phyloP scores from a whole-genome alignment of 441 rosid genomes.

The Dalechampia spathulata region DNA sequence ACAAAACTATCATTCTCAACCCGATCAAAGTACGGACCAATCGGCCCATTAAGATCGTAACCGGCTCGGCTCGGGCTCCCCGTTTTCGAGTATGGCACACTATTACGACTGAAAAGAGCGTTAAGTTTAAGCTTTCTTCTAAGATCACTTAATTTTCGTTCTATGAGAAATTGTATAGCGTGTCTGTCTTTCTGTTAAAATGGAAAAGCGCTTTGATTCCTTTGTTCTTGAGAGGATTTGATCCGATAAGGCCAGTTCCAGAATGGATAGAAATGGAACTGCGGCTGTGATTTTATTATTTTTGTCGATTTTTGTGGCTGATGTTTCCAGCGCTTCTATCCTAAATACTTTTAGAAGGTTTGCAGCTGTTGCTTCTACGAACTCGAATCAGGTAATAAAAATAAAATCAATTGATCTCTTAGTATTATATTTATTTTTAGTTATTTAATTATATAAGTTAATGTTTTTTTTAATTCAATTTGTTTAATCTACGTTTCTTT shows the following conservation, averaged over 20 bases:
- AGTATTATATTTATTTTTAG: too few relatives aligned
- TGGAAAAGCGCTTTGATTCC: not conserved
- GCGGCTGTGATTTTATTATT: constrained; percentile 12
- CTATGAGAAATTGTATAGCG: too few relatives aligned
- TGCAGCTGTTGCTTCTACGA: constrained; percentile 23
- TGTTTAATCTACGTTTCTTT: not conserved
- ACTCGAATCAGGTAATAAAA: constrained; percentile 36
- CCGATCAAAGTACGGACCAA: too few relatives aligned
- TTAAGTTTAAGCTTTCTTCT: too few relatives aligned
- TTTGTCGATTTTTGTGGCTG: constrained; percentile 28
- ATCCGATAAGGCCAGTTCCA: not conserved
- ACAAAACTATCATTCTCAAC: too few relatives aligned
- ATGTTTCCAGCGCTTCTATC: constrained; percentile 36
- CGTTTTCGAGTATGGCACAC: too few relatives aligned
- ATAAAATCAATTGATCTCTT: too few relatives aligned
- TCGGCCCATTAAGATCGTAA: too few relatives aligned
- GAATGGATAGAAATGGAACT: constrained; percentile 44
- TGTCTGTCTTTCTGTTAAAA: too few relatives aligned
- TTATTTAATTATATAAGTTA: not conserved
- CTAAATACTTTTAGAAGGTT: constrained; percentile 22
- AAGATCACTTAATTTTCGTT: too few relatives aligned
- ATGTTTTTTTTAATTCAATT: not conserved
- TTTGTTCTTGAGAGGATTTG: constrained; percentile 7
- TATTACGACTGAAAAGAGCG: too few relatives aligned
- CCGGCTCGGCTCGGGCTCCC: too few relatives aligned